These are phyloP conservation scores for Gastrolobium villosum DNA, from an alignment of 306 rosid species.

Conservation along the genomic window DNA sequence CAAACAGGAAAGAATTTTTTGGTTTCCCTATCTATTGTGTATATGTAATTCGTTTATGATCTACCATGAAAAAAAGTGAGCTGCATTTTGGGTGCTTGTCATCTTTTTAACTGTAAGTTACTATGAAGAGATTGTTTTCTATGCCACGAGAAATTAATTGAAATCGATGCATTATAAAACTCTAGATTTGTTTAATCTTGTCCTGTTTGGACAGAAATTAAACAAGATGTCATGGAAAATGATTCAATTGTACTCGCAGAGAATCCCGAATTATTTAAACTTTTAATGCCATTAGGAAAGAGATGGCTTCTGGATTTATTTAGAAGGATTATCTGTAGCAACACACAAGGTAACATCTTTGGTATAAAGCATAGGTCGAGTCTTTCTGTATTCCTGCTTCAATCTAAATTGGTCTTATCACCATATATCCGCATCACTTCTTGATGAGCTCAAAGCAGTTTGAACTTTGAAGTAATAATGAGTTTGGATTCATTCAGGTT, in stretches of 20 bases:
- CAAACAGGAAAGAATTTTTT: background rate
- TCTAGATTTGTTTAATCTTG: slow-evolving; percentile 5
- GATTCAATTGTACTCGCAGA: background rate
- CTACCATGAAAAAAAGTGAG: slow-evolving; percentile 2
- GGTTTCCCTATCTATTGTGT: background rate
- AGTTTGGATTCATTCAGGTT: slow-evolving; percentile 59
- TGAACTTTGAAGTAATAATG: slow-evolving; percentile 1
- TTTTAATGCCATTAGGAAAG: slow-evolving; percentile 15
- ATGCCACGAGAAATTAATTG: background rate
- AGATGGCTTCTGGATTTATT: slow-evolving; percentile 15
- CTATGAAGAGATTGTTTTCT: slow-evolving; percentile 13
- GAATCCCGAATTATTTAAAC: slow-evolving; percentile 11
- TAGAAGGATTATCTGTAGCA: slow-evolving; percentile 33
- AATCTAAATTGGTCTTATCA: slow-evolving; percentile 6
- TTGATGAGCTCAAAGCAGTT: slow-evolving; percentile 8
- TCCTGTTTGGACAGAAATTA: slow-evolving; percentile 24
- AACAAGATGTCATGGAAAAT: slow-evolving; percentile 6
- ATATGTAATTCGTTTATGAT: background rate
- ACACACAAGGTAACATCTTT: slow-evolving; percentile 5
- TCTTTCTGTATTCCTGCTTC: slow-evolving; percentile 6
- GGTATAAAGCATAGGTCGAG: slow-evolving; percentile 2
- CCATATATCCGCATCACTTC: slow-evolving; percentile 3
- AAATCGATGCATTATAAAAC: slow-evolving; percentile 17
- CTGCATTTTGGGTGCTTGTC: background rate
- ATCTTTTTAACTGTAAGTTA: background rate